Base-by-base conservation (phyloP, 2,329 filamentous ascomycete genomes). In the Calonectria fujianensis region DNA sequence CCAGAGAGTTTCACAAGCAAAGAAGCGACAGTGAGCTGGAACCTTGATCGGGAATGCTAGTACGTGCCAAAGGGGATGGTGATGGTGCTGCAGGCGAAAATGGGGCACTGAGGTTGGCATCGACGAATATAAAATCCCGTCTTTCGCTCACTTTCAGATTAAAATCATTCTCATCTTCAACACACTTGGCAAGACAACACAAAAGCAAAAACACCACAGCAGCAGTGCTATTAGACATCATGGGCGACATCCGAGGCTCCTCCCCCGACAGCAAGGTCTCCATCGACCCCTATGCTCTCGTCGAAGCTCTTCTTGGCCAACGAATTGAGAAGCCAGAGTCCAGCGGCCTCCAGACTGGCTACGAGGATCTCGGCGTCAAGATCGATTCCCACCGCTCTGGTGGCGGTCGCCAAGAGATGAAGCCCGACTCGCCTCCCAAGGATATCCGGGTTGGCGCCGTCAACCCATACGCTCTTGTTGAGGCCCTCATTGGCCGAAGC, bases 401-500 rank as follows among this genome's bases (percentile, higher is more conserved):
- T 11, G 61, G 72, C 13, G 48, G 73, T 14, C 37, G 57, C 10
- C 63, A 39, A 11, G 64, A 52, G 14, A 61, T 78, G 24, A 75
- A 79, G 11, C 84, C 85, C 29, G 86, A 87, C 64, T 80, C 79
- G 32, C 81, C 82, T 0, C 86, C 86, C 68, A 83, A 86, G 79
- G 81, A 87, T 57, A 78, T 87, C 54, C 75, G 78, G 27, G 80
- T 87, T 45, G 86, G 86, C 20, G 85, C 80, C 72, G 83, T 85
- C 81, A 88, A 88, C 81, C 87, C 87, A 2, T 88, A 86, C 73
- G 86, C 87, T 24, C 82, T 88, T 16, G 85, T 84, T 4, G 87
- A 88, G 81, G 85, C 86, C 29, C 82, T 88, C 68, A 78, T 88
- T 37, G 85, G 86, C 71, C 84, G 86, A 70, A 84, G 81, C 69